Base-by-base conservation (phyloP, 345 rosid species). In the Rhodamnia rubescens region DNA sequence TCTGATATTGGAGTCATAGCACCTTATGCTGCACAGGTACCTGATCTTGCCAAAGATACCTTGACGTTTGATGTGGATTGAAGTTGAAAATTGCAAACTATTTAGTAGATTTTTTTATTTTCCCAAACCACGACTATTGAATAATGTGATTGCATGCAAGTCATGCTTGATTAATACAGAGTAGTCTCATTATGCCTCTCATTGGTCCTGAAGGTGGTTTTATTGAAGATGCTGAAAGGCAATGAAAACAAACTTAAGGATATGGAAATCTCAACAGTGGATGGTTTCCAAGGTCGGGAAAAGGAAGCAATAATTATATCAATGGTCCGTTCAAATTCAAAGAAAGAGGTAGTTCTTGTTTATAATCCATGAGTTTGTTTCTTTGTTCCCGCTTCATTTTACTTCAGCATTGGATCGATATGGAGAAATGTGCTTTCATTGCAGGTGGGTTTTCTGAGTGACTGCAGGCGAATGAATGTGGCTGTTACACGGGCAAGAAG, bases 251-350 rank as follows among this genome's bases (percentile, higher is more conserved):
- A 94, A 88, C 92, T 96, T 20, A 94, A 93, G 86, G 95, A 94
- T 87, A 83, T 95, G 92, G 99, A 97, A 89, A 90, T 97, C 85
- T 97, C 97, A 20, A 97, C 98, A 1, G 99, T 97, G 86, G 99
- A 97, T 88, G 99, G 98, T 61, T 97, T 97, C 87, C 99, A 96
- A 89, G 99, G 99, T 64, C 93, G 98, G 83, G 99, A 96, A 90
- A 96, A 97, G 91, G 99, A 96, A 91, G 96, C 98, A 26, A 93
- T 97, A 53, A 93, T 97, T 78, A 96, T 96, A 83, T 97, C 99
- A 51, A 97, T 96, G 98, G 99, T 96, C 87, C 92, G 99, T 57
- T 97, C 99, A 32, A 97, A 96, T 84, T 90, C 99, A 24, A 95
- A 93, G 91, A 93, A 92, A 86, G 98, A 97, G 92, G 98, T 95